A percentile compares a stretch with the other conserved stretches of the same genome.
Conservation (phyloP, 2,329 filamentous ascomycete species). For the Parastagonospora avenae region DNA sequence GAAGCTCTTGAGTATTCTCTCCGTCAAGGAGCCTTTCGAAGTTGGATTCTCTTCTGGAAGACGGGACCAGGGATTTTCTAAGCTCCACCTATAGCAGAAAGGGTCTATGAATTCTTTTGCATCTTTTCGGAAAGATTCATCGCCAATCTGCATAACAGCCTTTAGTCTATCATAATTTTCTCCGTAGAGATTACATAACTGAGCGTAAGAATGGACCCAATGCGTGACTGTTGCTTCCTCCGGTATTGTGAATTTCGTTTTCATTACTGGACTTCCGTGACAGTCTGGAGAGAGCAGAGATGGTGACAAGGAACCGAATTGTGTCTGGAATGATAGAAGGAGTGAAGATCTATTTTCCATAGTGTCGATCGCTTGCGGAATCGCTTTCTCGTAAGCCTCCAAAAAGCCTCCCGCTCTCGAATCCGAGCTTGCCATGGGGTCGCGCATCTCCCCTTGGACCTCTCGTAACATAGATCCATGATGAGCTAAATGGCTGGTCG, state of each 20-base stretch:
- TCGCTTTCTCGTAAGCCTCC: neutral
- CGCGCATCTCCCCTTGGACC: neutral
- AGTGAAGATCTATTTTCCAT: neutral
- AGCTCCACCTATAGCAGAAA: conserved; percentile 5
- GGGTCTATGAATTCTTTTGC: conserved; percentile 1
- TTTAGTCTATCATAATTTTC: conserved; percentile 1
- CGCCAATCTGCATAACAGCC: conserved; percentile 1
- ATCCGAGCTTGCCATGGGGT: neutral
- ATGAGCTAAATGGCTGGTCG: neutral
- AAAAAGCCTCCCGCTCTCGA: neutral
- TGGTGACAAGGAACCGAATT: neutral
- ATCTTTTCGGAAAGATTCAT: conserved; percentile 3
- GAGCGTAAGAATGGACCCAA: neutral
- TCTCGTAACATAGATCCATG: neutral
- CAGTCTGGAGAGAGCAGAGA: neutral
- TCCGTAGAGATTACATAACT: conserved; percentile 3
- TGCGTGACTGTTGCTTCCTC: neutral
- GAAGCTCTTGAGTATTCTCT: conserved; percentile 5
- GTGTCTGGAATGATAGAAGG: neutral
- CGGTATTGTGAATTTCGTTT: neutral
- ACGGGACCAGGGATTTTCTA: conserved; percentile 1
- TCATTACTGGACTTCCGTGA: neutral
- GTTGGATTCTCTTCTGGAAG: neutral
- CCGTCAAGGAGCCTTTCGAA: conserved; percentile 1
- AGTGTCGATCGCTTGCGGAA: neutral